Evolutionary conservation across 2,329 filamentous ascomycete genomes (phyloP).

Genomic region (Teratosphaeriaceae sp.): DNA sequence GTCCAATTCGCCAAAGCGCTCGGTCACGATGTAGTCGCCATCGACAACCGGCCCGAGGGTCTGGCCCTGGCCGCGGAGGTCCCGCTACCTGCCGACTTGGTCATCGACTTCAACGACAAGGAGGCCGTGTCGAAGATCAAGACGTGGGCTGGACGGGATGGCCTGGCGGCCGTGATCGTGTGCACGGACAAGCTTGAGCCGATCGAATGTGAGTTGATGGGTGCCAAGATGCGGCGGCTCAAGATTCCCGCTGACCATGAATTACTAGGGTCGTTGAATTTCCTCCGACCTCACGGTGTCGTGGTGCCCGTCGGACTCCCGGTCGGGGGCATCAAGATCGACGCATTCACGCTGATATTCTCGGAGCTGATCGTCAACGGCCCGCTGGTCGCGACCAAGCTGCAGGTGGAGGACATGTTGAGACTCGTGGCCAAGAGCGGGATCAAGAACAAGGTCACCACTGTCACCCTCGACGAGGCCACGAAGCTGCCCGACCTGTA

Average conservation of each 20-base stretch:
- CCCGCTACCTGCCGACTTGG: neutral
- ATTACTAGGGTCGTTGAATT: constrained; percentile 3
- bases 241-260: too few species aligned
- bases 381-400: constrained; percentile 4
- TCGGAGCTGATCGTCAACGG: constrained; percentile 7
- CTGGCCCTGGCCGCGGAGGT: neutral
- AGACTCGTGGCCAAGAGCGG: constrained; percentile 6
- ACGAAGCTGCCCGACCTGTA: constrained; percentile 1
- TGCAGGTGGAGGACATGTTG: constrained; percentile 5
- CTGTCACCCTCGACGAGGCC: neutral
- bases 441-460: constrained; percentile 3
- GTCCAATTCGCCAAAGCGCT: constrained; percentile 42
- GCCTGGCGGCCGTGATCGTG: constrained; percentile 3
- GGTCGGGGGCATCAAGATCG: constrained; percentile 3
- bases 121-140: constrained; percentile 1
- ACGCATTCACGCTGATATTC: constrained; percentile 7
- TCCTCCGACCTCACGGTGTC: constrained; percentile 4
- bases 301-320: constrained; percentile 7
- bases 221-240: too few species aligned
- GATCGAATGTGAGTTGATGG: constrained; percentile 1
- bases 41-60: constrained; percentile 36
- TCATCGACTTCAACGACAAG: constrained; percentile 3
- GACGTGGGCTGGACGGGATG: constrained; percentile 1
- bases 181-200: constrained; percentile 3
- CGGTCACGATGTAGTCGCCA: constrained; percentile 36